A percentile compares a stretch with the other conserved stretches of the same genome.
Evolutionary conservation across 1,284 basidiomycete genomes (phyloP).

Genomic region (Ustilago hordei): DNA sequence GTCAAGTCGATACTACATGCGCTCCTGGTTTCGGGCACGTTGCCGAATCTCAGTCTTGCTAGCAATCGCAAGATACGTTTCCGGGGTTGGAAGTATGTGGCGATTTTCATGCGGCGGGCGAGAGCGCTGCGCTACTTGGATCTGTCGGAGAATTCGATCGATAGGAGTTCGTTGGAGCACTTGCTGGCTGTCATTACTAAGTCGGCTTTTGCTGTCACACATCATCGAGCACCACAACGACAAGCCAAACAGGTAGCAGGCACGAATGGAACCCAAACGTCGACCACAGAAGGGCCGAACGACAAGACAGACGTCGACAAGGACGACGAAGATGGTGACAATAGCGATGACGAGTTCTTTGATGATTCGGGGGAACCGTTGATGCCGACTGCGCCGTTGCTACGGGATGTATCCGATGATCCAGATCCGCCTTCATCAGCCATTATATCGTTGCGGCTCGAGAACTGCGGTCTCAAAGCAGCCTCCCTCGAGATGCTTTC

Average conservation of each 20-base stretch:
- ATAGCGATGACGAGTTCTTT: constrained; percentile 51
- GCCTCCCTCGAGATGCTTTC: constrained; percentile 59
- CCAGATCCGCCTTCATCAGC: constrained; percentile 43
- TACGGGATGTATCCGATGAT: constrained; percentile 48
- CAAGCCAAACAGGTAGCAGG: constrained; percentile 11
- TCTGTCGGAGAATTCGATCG: constrained; percentile 85
- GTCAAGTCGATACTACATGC: constrained; percentile 91
- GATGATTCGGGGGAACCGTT: constrained; percentile 64
- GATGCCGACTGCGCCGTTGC: constrained; percentile 59
- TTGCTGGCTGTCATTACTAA: constrained; percentile 76
- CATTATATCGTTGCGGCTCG: constrained; percentile 62
- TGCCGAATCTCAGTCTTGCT: constrained; percentile 86
- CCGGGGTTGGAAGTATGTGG: constrained; percentile 82
- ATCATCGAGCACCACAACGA: constrained; percentile 10
- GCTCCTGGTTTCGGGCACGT: constrained; percentile 82
- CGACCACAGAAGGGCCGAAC: background rate
- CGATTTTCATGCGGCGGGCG: constrained; percentile 82
- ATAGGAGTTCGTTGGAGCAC: constrained; percentile 80
- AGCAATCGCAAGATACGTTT: constrained; percentile 85
- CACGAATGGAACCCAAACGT: background rate
- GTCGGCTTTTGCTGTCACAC: constrained; percentile 21
- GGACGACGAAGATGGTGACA: constrained; percentile 29
- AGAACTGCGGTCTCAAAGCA: constrained; percentile 61
- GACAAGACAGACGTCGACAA: background rate
- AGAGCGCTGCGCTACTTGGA: constrained; percentile 84